These are phyloP conservation scores for Rhodotorula sp. DNA, from an alignment of 1,284 basidiomycete genomes.

Conservation along the genomic window DNA sequence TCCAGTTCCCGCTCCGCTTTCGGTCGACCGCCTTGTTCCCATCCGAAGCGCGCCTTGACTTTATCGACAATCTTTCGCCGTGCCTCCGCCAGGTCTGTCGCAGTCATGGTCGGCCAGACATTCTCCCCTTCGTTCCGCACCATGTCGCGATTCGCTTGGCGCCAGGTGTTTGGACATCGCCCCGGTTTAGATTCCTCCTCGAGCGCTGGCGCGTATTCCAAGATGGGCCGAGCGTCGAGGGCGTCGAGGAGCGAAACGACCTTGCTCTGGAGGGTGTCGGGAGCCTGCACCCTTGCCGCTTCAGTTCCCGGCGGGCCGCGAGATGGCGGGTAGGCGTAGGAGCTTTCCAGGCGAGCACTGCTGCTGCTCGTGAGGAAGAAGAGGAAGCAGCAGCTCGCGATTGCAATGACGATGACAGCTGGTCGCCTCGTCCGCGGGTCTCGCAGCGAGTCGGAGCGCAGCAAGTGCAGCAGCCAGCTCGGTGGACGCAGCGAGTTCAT, in stretches of 20 bases:
- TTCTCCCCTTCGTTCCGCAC: conserved; percentile 45
- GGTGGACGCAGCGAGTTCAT: neutral
- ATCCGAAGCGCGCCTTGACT: conserved; percentile 42
- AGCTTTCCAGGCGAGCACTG: neutral
- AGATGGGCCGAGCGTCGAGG: neutral
- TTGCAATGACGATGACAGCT: neutral
- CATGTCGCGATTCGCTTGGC: conserved; percentile 51
- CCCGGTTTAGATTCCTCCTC: neutral
- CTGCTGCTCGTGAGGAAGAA: neutral
- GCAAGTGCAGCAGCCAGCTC: neutral
- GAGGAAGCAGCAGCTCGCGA: neutral
- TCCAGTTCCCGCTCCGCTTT: conserved; percentile 42
- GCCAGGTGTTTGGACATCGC: conserved; percentile 30
- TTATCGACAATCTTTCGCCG: conserved; percentile 48
- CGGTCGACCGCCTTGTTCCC: neutral
- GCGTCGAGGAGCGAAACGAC: neutral
- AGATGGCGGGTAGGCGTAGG: neutral
- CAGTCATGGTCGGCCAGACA: conserved; percentile 48
- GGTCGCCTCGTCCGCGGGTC: neutral
- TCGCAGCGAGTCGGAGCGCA: neutral
- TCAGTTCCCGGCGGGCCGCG: neutral
- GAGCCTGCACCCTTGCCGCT: neutral
- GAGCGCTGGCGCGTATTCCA: neutral
- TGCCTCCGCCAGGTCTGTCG: conserved; percentile 45
- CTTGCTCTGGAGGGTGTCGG: neutral